Percentiles rank a stretch among this genome's conserved stretches.
Conservation (phyloP, 2,329 filamentous ascomycete species). For the Intubia oerlemansii region DNA sequence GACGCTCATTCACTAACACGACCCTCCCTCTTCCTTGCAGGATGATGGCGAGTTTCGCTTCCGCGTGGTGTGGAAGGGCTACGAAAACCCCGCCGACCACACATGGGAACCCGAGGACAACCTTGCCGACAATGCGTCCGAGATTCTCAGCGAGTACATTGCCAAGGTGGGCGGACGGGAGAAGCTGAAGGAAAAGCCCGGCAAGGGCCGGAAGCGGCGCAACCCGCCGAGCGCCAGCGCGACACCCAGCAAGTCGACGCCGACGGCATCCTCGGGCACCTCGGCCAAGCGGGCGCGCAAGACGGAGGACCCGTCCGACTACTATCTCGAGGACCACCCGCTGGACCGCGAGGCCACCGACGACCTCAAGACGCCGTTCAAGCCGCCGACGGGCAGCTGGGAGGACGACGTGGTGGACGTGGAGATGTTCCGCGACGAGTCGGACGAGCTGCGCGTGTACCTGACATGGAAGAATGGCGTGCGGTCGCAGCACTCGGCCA, state of each 20-base stretch:
- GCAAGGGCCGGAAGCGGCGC: slow-evolving; percentile 35
- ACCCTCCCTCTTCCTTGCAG: too few species aligned
- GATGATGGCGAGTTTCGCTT: too few species aligned
- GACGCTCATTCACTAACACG: too few species aligned
- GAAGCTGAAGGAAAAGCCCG: slow-evolving; percentile 25
- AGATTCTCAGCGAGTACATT: slow-evolving; percentile 45
- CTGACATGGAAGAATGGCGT: slow-evolving; percentile 52
- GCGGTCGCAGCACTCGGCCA: slow-evolving; percentile 52
- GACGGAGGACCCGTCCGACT: slow-evolving; percentile 23
- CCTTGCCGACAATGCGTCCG: slow-evolving; percentile 32
- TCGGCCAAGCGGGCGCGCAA: slow-evolving; percentile 24
- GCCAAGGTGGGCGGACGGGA: slow-evolving; percentile 39
- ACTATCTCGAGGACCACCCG: slow-evolving; percentile 31
- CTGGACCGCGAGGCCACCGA: slow-evolving; percentile 23
- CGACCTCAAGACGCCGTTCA: slow-evolving; percentile 27
- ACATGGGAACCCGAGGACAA: slow-evolving; percentile 70
- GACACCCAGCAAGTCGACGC: slow-evolving; percentile 8
- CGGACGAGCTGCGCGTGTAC: slow-evolving; percentile 41
- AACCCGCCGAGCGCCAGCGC: slow-evolving; percentile 19
- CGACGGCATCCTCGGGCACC: slow-evolving; percentile 6
- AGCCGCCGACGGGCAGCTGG: slow-evolving; percentile 53
- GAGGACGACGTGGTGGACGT: slow-evolving; percentile 51
- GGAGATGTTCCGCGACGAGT: slow-evolving; percentile 49
- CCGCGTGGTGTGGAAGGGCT: slow-evolving; percentile 67
- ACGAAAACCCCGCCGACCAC: slow-evolving; percentile 43